Evolutionary conservation across 2,329 filamentous ascomycete genomes (phyloP).

Genomic region (Calcarisporium arbuscula): DNA sequence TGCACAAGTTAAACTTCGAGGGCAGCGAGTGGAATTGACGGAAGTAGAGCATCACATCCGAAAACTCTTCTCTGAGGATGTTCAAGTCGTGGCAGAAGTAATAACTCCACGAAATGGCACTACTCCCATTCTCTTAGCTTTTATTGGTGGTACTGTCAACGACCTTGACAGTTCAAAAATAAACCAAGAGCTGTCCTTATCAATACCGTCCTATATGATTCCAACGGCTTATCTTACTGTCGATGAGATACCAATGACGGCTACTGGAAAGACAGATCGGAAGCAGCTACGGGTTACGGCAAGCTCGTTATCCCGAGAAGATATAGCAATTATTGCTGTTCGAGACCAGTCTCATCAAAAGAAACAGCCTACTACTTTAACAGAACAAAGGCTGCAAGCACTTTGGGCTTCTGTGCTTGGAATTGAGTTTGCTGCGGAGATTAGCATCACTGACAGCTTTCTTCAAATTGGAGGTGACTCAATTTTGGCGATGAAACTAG

Average conservation of each 20-base stretch:
- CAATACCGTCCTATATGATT: background rate
- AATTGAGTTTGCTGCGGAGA: slow-evolving; percentile 2
- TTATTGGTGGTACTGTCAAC: background rate
- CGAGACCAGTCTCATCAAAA: no score
- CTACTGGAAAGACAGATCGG: background rate
- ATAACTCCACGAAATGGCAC: background rate
- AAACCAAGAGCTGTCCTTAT: background rate
- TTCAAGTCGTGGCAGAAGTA: background rate
- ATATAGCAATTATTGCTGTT: no score
- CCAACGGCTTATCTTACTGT: background rate
- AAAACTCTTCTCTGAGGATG: background rate
- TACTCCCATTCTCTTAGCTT: background rate
- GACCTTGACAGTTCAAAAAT: no score
- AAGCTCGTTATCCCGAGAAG: background rate
- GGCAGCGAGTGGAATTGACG: slow-evolving; percentile 38
- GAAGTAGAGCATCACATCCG: background rate
- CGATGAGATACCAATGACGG: background rate
- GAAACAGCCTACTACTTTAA: slow-evolving; percentile 3
- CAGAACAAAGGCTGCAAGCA: slow-evolving; percentile 4
- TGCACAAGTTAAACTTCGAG: slow-evolving; percentile 49
- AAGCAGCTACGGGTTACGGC: background rate
- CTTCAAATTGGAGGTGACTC: slow-evolving; percentile 11
- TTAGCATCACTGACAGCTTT: slow-evolving; percentile 9
- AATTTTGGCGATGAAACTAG: slow-evolving; percentile 7
- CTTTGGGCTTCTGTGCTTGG: slow-evolving; percentile 7